Evolutionary conservation across 768 basidiomycete genomes (phyloP).

Genomic region (Gymnopilus junonius): DNA sequence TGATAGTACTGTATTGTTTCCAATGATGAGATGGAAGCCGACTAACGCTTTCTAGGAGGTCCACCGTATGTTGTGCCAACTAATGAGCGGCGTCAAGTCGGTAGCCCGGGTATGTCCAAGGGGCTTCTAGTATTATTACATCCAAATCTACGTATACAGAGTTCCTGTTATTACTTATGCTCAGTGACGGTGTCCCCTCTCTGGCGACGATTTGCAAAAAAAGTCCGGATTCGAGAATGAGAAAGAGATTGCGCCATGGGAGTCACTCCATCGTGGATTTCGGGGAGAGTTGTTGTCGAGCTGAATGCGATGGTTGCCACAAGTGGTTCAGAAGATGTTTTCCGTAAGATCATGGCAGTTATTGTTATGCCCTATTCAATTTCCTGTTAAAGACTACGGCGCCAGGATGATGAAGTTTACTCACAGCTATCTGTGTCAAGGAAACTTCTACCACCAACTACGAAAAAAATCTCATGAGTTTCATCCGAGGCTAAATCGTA

Average conservation of each 20-base stretch:
- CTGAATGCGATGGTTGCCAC: conserved; percentile 10
- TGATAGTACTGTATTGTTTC: not conserved
- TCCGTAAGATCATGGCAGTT: conserved; percentile 20
- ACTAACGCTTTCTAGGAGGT: too few species aligned
- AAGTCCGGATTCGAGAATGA: conserved; percentile 6
- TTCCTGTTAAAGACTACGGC: not conserved
- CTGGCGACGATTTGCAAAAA: conserved; percentile 4
- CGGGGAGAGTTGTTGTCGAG: conserved; percentile 13
- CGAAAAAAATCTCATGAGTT: not conserved
- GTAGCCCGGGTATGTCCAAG: not conserved
- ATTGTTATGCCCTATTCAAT: conserved; percentile 16
- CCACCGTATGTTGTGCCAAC: not conserved
- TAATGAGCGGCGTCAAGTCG: not conserved
- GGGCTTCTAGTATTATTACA: not conserved
- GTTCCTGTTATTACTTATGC: not conserved
- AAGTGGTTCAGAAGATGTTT: conserved; percentile 17
- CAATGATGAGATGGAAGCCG: too few species aligned
- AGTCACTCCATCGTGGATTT: conserved; percentile 12
- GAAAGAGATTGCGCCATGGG: conserved; percentile 1
- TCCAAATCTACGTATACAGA: not conserved
- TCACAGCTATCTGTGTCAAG: conserved; percentile 29
- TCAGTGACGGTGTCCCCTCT: conserved; percentile 1
- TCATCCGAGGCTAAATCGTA: not conserved
- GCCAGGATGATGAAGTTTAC: conserved; percentile 1
- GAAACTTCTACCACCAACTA: conserved; percentile 27